Base-by-base conservation (phyloP, 768 basidiomycete species). In the Tubosaeta sp. region DNA sequence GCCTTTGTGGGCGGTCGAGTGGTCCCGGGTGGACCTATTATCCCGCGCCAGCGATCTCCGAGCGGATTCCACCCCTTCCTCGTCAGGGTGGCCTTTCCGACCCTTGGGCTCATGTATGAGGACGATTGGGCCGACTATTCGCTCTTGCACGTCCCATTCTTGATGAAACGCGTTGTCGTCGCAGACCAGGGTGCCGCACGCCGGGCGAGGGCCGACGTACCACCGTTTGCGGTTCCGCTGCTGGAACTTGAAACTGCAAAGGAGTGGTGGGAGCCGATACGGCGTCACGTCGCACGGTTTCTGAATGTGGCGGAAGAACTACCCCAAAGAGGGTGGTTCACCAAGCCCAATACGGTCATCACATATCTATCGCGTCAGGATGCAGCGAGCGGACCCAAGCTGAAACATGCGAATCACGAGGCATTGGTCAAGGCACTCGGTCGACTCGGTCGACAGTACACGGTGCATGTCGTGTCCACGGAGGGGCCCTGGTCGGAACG, bases 41-140 rank as follows among this genome's bases (percentile, higher is more conserved):
- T 78, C 43, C 61, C 63, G 55, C 63, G 68, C 22, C 68, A 67
- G 5, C 79, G 84, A 14, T 75, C 76, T 2, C 75, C 81, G 52
- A 80, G 77, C 25, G 85, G 85, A 5, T 80, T 90, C 58, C 88
- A 92, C 68, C 86, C 86, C 0, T 80, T 80, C 59, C 71, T 85
- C n/a, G 69, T 77, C 46, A 87, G 89, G 62, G 79, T 83, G 0
- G 83, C 85, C n/a, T 87, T 89, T 61, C 88, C 90, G 0, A 78
- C 75, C 14, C 76, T 87, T 56, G 80, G 76, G 2, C 68, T 85
- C 47, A 78, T 88, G 72, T 91, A 84, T 65, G 52, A 72, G 16
- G 79, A 84, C 52, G 91, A 94, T 61, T 92, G 90, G 81, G 74
- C 78, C 43, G 92, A 95, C 68, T 84, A 85, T 59, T 75, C 78